Percentiles rank a stretch among this genome's conserved stretches.
Conservation (phyloP, 257 asterid species). For the Thymus quinquecostatus region DNA sequence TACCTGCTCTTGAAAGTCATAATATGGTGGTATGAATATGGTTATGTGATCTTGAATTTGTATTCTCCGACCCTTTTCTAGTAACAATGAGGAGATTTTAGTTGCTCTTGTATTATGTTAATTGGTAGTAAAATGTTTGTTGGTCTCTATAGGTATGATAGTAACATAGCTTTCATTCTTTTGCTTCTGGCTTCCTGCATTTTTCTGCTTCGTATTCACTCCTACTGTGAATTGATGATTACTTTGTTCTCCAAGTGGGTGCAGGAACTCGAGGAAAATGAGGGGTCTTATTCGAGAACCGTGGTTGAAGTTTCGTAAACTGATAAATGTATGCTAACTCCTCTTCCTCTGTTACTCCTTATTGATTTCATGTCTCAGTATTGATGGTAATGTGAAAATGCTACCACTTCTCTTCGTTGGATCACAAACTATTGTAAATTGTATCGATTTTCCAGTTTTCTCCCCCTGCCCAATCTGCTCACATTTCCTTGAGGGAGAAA, state of each 20-base stretch:
- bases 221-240: constrained; percentile 18
- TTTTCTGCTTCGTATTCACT: neutral
- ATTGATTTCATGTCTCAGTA: neutral
- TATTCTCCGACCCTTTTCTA: neutral
- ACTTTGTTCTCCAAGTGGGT: constrained; percentile 20
- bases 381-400: neutral
- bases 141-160: neutral
- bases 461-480: constrained; percentile 25
- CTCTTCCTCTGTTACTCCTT: neutral
- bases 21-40: neutral
- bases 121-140: neutral
- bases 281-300: constrained; percentile 43
- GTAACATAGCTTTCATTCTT: neutral
- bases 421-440: neutral
- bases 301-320: constrained; percentile 58
- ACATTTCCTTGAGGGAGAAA: constrained; percentile 56
- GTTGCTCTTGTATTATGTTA: neutral
- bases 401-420: neutral
- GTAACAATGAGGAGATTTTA: constrained; percentile 9
- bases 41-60: neutral
- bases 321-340: constrained; percentile 48
- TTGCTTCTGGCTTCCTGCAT: neutral
- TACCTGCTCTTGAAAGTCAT: constrained; percentile 8
- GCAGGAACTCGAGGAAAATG: constrained; percentile 35
- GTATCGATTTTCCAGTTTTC: constrained; percentile 41